Evolutionary conservation across 2,329 filamentous ascomycete species (phyloP).

Genomic region (Claviceps africana): DNA sequence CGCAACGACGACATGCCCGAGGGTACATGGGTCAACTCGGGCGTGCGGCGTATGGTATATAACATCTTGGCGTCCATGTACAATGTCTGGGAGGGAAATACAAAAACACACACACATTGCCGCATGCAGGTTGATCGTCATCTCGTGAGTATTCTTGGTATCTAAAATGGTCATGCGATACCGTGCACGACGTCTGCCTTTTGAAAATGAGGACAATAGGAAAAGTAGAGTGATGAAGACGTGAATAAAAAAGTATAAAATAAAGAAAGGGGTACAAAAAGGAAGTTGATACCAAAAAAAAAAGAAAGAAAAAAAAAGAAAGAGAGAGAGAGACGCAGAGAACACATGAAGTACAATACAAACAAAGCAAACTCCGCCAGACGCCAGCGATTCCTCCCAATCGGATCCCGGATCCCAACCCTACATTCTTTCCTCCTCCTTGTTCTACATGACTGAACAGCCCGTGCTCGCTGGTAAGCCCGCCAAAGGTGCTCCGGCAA

Average conservation of each 20-base stretch:
- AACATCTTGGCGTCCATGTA: too few species aligned
- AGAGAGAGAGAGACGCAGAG: not conserved
- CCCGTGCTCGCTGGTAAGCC: slow-evolving; percentile 20
- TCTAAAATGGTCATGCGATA: not conserved
- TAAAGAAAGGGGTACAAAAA: too few species aligned
- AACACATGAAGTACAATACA: too few species aligned
- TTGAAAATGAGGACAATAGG: not conserved
- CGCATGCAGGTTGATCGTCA: not conserved
- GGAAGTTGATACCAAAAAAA: too few species aligned
- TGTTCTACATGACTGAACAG: slow-evolving; percentile 31
- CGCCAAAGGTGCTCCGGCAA: slow-evolving; percentile 21
- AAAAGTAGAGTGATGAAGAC: not conserved
- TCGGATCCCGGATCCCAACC: too few species aligned
- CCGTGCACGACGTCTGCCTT: not conserved
- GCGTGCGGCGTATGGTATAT: too few species aligned
- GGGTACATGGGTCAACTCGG: too few species aligned
- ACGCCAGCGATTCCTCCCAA: not conserved
- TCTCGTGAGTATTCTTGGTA: not conserved
- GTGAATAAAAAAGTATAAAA: not conserved
- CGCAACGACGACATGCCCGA: not conserved
- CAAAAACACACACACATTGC: too few species aligned
- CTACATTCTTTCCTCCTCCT: too few species aligned
- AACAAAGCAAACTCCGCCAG: too few species aligned
- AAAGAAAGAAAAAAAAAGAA: not conserved
- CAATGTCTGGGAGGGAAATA: too few species aligned